Evolutionary conservation across 305 asterid genomes (phyloP).

Genomic region (Lippia alba): DNA sequence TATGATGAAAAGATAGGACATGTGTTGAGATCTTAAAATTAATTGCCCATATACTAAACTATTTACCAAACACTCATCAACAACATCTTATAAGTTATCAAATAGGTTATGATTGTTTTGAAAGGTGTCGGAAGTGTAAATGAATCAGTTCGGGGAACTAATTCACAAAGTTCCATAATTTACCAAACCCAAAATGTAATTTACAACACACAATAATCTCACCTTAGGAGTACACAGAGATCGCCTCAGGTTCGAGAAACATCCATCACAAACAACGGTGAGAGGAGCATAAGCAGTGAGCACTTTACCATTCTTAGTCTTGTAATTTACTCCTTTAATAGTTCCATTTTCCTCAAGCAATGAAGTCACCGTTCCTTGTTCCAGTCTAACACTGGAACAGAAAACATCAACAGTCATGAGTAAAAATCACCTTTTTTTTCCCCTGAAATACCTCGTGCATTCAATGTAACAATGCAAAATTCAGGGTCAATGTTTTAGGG

Average conservation of each 20-base stretch:
- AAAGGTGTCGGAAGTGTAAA: too few relatives aligned
- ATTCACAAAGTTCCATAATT: too few relatives aligned
- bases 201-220: not conserved
- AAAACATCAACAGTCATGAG: constrained; percentile 15
- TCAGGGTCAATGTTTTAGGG: not conserved
- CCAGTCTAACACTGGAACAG: constrained; percentile 61
- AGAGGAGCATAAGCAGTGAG: constrained; percentile 68
- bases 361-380: constrained; percentile 82
- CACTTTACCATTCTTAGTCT: constrained; percentile 65
- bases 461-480: not conserved
- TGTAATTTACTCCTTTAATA: constrained; percentile 76
- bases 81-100: too few relatives aligned
- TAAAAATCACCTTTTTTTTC: not conserved
- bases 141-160: too few relatives aligned
- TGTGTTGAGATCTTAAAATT: too few relatives aligned
- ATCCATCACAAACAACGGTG: constrained; percentile 83
- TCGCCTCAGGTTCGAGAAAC: constrained; percentile 78
- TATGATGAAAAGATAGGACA: too few relatives aligned
- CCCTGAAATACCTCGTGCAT: not conserved
- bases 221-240: constrained; percentile 78
- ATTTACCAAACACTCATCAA: too few relatives aligned
- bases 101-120: too few relatives aligned
- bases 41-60: too few relatives aligned
- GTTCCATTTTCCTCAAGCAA: constrained; percentile 68
- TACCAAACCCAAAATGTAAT: not conserved